Conservation (phyloP, 805 yeast species). For the Wickerhamomyces xylosicus region DNA sequence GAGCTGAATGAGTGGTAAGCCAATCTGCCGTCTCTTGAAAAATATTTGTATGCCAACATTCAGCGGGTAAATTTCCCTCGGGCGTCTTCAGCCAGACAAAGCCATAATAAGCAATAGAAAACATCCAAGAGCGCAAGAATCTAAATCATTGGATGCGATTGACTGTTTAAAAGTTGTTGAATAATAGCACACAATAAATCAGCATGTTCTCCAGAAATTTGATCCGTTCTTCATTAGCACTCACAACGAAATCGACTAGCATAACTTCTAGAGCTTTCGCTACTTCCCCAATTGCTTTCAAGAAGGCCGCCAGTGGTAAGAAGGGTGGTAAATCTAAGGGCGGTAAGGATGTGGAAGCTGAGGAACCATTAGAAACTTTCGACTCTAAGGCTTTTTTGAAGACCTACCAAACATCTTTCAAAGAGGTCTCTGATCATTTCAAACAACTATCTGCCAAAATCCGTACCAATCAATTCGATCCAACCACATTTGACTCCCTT, state of each 20-base stretch:
- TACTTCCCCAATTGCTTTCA: constrained; percentile 2
- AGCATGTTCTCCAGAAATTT: constrained; percentile 5
- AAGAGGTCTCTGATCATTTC: constrained; percentile 39
- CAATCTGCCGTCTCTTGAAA: too few species aligned
- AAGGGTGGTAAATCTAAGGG: constrained; percentile 3
- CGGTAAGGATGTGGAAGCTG: constrained; percentile 1
- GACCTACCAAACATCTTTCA: constrained; percentile 22
- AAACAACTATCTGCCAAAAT: constrained; percentile 47
- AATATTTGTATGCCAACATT: too few species aligned
- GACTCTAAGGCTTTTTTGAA: constrained; percentile 13
- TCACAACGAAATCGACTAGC: background rate
- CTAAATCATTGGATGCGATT: too few species aligned
- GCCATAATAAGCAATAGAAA: too few species aligned
- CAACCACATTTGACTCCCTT: constrained; percentile 54
- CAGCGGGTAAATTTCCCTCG: too few species aligned
- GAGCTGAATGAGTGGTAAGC: too few species aligned
- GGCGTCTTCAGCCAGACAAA: too few species aligned
- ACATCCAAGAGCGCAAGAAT: too few species aligned
- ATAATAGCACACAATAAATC: too few species aligned
- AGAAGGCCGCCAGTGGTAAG: constrained; percentile 13
- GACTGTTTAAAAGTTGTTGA: too few species aligned
- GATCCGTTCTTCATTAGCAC: background rate
- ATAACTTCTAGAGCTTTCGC: constrained; percentile 5
- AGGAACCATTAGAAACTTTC: constrained; percentile 8
- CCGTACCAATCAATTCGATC: constrained; percentile 61